Evolutionary conservation across 108 stramenopile genomes (phyloP).

Genomic region (Craspedostauros australis): DNA sequence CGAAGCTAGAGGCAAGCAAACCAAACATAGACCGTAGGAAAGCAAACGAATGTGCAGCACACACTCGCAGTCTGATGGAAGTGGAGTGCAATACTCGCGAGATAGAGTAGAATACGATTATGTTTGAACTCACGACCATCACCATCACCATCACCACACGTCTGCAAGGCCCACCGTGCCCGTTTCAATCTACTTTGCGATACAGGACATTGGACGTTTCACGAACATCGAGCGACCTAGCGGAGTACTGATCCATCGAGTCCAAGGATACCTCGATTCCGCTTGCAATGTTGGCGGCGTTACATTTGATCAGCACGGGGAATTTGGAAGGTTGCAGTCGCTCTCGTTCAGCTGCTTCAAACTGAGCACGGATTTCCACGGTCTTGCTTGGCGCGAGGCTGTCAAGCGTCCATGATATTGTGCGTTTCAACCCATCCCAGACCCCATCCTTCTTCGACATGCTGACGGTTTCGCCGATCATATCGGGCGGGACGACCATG

Average conservation of each 20-base stretch:
- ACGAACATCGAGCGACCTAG: slow-evolving; percentile 10
- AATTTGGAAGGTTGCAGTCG: slow-evolving; percentile 6
- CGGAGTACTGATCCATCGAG: background rate
- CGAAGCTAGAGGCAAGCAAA: no score
- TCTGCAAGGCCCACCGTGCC: no score
- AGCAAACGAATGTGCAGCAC: no score
- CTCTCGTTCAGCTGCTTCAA: slow-evolving; percentile 1
- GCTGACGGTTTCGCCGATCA: slow-evolving; percentile 30
- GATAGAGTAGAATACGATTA: no score
- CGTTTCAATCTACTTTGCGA: slow-evolving; percentile 37
- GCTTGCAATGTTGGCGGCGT: slow-evolving; percentile 19
- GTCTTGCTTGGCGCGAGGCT: slow-evolving; percentile 33
- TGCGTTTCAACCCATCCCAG: slow-evolving; percentile 61
- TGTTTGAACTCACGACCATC: no score
- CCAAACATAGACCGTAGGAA: no score
- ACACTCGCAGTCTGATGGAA: no score
- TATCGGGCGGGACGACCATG: slow-evolving; percentile 45
- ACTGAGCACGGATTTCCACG: slow-evolving; percentile 42
- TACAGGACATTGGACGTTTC: slow-evolving; percentile 14
- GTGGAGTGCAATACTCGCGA: no score
- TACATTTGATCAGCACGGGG: slow-evolving; percentile 33
- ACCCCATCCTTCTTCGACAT: slow-evolving; percentile 40
- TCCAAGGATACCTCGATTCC: slow-evolving; percentile 12
- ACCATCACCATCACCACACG: no score
- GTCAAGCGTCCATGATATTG: slow-evolving; percentile 27